Base-by-base conservation (phyloP, 2,329 filamentous ascomycete species). In the Exophiala aquamarina region DNA sequence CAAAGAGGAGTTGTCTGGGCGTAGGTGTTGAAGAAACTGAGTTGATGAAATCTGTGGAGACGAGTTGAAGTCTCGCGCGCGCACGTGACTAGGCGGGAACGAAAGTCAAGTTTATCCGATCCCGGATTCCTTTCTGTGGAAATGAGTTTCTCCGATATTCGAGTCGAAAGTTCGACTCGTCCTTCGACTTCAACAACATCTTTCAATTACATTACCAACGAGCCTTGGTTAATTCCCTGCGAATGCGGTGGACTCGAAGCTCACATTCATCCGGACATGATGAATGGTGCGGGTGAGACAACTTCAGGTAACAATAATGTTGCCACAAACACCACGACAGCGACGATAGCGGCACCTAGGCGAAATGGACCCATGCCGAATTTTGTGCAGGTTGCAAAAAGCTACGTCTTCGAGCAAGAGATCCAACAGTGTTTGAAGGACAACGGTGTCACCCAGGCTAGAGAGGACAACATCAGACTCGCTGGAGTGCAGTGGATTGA, bases 401-500 rank as follows among this genome's bases (percentile, higher is more conserved):
- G 89, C 47, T 97, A 92, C 70, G 80, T 89, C 53, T 86, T 89
- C 56, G 89, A 96, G 64, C 84, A 89, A 59, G 83, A 82, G 59
- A 80, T 97, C 46, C 84, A 89, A 52, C 80, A 82, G 61, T 83
- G 84, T 65, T 78, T 95, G 48, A 76, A 78, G 35, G 79, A 81
- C 15, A 82, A 84, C 52, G 82, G 83, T 31, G 82, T 85, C 60
- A 86, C 88, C 61, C 83, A 87, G 41, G 82, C 86, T 29, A 83
- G 87, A 47, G 91, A 97, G 66, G 88, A 92, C 61, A 82, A 72
- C 52, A 82, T 89, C 56, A 83, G 92, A 42, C 71, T 97, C 35
- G 89, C 93, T 61, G 93, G 92, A 14, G 85, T 96, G 8, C 81
- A 89, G 49, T 86, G 92, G 76, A 92, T 98, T 53, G 89, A 96